These are phyloP conservation scores for Xerocomellus intermedius DNA, from an alignment of 768 basidiomycete genomes.

Conservation along the genomic window DNA sequence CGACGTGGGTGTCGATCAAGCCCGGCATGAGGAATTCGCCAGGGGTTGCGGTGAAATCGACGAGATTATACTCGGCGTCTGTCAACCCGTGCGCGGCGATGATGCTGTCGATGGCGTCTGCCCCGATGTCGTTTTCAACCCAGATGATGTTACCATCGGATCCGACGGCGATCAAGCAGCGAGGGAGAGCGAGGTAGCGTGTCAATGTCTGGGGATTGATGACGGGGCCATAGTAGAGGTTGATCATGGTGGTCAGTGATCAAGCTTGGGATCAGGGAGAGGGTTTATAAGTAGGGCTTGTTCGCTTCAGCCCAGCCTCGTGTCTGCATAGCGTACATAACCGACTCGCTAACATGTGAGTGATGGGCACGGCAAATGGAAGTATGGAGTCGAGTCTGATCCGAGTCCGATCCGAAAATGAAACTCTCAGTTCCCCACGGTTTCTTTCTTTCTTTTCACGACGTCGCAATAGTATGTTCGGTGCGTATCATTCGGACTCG, in stretches of 20 bases:
- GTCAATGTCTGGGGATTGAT: conserved; percentile 50
- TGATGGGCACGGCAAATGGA: too few relatives aligned
- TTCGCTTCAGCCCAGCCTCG: background rate
- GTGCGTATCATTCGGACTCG: too few relatives aligned
- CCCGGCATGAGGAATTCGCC: conserved; percentile 81
- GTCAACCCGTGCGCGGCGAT: conserved; percentile 49
- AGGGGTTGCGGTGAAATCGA: conserved; percentile 34
- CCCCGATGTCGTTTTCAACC: conserved; percentile 60
- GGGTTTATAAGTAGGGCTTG: background rate
- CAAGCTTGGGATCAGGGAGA: too few relatives aligned
- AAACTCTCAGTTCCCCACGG: too few relatives aligned
- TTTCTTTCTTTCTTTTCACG: too few relatives aligned
- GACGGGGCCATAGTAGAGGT: conserved; percentile 56
- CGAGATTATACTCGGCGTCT: conserved; percentile 32
- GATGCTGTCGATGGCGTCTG: conserved; percentile 47
- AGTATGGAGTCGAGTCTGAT: too few relatives aligned
- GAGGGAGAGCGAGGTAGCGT: conserved; percentile 45
- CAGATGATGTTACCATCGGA: conserved; percentile 60
- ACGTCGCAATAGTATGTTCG: too few relatives aligned
- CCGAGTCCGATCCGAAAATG: too few relatives aligned
- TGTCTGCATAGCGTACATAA: background rate
- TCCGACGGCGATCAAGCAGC: conserved; percentile 54
- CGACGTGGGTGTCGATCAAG: conserved; percentile 88
- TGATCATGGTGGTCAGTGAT: conserved; percentile 14
- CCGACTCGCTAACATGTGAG: too few relatives aligned